A percentile compares a stretch with the other conserved stretches of the same genome.
These are phyloP conservation scores for Blastobotrys chiropterorum DNA, from an alignment of 805 yeast genomes.

Conservation along the genomic window DNA sequence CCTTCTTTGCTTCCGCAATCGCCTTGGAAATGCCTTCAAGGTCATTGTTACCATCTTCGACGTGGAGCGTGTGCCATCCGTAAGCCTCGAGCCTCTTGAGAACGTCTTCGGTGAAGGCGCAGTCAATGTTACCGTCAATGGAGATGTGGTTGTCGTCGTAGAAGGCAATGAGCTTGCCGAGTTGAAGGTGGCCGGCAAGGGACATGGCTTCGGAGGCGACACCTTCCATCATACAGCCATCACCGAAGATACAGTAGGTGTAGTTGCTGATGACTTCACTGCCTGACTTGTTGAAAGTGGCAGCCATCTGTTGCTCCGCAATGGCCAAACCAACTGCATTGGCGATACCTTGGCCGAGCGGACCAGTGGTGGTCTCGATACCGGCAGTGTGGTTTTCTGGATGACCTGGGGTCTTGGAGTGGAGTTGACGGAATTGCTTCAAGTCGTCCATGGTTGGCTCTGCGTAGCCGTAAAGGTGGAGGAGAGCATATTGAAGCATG, in stretches of 20 bases:
- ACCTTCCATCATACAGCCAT: conserved; percentile 98
- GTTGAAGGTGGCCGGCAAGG: conserved; percentile 91
- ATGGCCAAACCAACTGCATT: conserved; percentile 96
- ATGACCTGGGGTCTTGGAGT: conserved; percentile 94
- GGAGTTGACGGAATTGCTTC: conserved; percentile 82
- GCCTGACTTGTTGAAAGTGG: conserved; percentile 87
- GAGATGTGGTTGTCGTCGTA: conserved; percentile 97
- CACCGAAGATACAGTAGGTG: conserved; percentile 84
- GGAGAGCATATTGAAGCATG: conserved; percentile 77
- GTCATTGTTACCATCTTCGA: conserved; percentile 77
- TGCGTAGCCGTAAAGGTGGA: conserved; percentile 75
- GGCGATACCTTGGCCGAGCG: conserved; percentile 95
- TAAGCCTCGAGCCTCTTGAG: conserved; percentile 77
- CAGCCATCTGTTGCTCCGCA: conserved; percentile 88
- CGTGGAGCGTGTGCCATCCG: conserved; percentile 85
- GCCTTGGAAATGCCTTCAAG: conserved; percentile 65
- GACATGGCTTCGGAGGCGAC: conserved; percentile 91
- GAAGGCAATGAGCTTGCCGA: conserved; percentile 87
- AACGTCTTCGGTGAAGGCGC: conserved; percentile 93
- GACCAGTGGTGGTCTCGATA: conserved; percentile 97
- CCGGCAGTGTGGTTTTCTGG: conserved; percentile 92
- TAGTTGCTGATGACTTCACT: conserved; percentile 63
- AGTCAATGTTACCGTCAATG: conserved; percentile 87
- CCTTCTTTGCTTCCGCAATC: conserved; percentile 71
- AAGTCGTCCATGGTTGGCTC: conserved; percentile 76